Conservation (phyloP, 1,139 yeast genomes). For the Taphrina betulina region DNA sequence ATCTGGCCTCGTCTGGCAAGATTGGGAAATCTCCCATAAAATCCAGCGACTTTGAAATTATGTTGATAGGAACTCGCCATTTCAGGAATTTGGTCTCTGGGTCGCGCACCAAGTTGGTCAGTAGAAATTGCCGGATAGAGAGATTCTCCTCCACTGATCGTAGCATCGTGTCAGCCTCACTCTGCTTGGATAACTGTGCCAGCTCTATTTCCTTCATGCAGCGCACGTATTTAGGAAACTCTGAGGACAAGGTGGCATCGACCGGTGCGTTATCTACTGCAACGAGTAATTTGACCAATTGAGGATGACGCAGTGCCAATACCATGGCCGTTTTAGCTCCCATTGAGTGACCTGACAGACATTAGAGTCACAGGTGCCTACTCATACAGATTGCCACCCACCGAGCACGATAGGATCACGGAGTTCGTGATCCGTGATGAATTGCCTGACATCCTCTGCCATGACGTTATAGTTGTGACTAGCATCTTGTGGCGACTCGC, state of each 20-base stretch:
- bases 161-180: conserved; percentile 68
- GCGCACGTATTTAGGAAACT: conserved; percentile 66
- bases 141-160: conserved; percentile 60
- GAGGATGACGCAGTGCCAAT: conserved; percentile 67
- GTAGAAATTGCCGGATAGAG: conserved; percentile 71
- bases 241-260: conserved; percentile 57
- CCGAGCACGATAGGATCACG: conserved; percentile 71
- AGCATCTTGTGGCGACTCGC: conserved; percentile 72
- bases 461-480: conserved; percentile 76
- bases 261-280: conserved; percentile 91
- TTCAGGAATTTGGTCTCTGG: conserved; percentile 43
- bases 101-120: conserved; percentile 61
- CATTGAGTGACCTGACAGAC: conserved; percentile 35
- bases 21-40: conserved; percentile 77
- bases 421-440: conserved; percentile 54
- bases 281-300: conserved; percentile 61
- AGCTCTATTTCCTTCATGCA: conserved; percentile 55
- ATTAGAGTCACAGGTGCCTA: background rate
- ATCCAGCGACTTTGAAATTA: conserved; percentile 62
- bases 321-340: conserved; percentile 97
- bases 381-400: conserved; percentile 46
- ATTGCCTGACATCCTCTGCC: conserved; percentile 79
- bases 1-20: conserved; percentile 55
- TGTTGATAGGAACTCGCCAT: conserved; percentile 67
- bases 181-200: conserved; percentile 52